A percentile compares a stretch with the other conserved stretches of the same genome.
Conservation (phyloP, 1,139 yeast genomes). For the Citeromyces siamensis region DNA sequence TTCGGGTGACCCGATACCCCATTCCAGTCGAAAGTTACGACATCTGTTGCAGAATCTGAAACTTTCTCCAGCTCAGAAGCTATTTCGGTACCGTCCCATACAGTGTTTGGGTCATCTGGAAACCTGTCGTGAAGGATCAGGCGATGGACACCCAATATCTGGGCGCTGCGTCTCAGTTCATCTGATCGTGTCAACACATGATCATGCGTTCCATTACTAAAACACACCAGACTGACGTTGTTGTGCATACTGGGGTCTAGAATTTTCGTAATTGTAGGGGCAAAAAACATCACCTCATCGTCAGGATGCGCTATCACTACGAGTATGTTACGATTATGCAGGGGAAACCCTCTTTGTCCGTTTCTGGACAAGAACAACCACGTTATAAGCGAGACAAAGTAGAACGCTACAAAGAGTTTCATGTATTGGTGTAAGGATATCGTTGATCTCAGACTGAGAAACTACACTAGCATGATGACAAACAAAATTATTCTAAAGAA, state of each 20-base stretch:
- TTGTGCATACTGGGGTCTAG: conserved; percentile 35
- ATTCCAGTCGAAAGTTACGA: conserved; percentile 68
- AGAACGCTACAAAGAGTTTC: too few species aligned
- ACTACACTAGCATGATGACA: too few species aligned
- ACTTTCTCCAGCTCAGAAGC: conserved; percentile 17
- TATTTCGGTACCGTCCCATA: conserved; percentile 47
- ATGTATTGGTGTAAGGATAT: too few species aligned
- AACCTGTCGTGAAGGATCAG: conserved; percentile 25
- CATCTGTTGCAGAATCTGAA: conserved; percentile 5
- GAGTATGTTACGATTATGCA: conserved; percentile 13
- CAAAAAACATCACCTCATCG: conserved; percentile 96
- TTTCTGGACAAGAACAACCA: conserved; percentile 5
- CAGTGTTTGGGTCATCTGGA: conserved; percentile 30
- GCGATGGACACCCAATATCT: conserved; percentile 38
- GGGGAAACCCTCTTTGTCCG: background rate
- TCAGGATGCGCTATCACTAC: conserved; percentile 91
- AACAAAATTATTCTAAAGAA: too few species aligned
- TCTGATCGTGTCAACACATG: conserved; percentile 41
- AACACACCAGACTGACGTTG: conserved; percentile 48
- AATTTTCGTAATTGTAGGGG: conserved; percentile 60
- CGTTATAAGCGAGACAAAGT: background rate
- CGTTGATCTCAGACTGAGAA: too few species aligned
- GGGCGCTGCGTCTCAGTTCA: conserved; percentile 50
- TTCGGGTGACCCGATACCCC: conserved; percentile 88
- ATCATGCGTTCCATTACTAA: conserved; percentile 68